phyloP scores from a whole-genome alignment of 371 early-diverging fungal species.

The Syncephalastrum contaminatum region DNA sequence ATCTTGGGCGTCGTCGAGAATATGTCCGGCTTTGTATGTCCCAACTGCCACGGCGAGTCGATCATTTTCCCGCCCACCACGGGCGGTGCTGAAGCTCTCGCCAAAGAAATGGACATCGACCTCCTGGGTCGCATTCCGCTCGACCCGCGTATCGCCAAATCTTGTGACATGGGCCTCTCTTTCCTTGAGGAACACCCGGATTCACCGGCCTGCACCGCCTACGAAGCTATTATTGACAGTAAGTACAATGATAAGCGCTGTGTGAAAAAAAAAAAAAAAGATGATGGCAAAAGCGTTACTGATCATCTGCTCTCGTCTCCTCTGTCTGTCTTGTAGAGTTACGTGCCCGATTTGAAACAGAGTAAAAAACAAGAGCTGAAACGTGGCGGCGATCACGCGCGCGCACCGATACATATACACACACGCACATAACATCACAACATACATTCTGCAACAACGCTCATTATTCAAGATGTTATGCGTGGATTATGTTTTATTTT shows the following conservation, averaged over 20 bases:
- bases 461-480: too few relatives aligned
- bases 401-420: too few relatives aligned
- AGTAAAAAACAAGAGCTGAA: slow-evolving; percentile 2
- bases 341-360: too few relatives aligned
- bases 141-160: slow-evolving; percentile 83
- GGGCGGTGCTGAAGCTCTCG: slow-evolving; percentile 87
- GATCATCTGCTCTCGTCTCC: too few relatives aligned
- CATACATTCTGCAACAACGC: too few relatives aligned
- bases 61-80: slow-evolving; percentile 89
- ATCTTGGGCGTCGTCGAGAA: slow-evolving; percentile 98
- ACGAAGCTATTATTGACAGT: slow-evolving; percentile 66
- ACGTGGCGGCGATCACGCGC: slow-evolving; percentile 3
- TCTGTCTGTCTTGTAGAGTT: too few relatives aligned
- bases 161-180: slow-evolving; percentile 85
- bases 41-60: slow-evolving; percentile 82
- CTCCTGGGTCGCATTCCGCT: slow-evolving; percentile 89
- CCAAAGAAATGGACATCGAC: slow-evolving; percentile 70
- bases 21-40: slow-evolving; percentile 98
- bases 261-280: neutral
- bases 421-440: too few relatives aligned
- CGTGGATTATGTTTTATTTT: too few relatives aligned
- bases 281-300: neutral
- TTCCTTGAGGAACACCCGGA: slow-evolving; percentile 87
- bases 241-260: slow-evolving; percentile 17
- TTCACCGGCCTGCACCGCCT: slow-evolving; percentile 83